Base-by-base conservation (phyloP, 352 stramenopile species). In the Pythium folliculosum region DNA sequence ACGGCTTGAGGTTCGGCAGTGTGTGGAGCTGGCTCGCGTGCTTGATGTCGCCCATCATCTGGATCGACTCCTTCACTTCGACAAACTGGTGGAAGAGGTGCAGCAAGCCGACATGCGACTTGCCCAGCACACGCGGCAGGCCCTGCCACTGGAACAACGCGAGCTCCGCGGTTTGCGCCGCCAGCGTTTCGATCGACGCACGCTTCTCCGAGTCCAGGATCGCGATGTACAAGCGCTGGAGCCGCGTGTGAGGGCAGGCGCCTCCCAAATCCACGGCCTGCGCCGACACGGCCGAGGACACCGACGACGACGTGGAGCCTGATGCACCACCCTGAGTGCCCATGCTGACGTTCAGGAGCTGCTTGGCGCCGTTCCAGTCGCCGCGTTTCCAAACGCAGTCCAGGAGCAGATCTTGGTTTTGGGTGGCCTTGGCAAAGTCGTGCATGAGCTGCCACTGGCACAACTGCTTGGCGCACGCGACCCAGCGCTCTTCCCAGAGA, bases 391-490 rank as follows among this genome's bases (percentile, higher is more conserved):
- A 97, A 19, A 90, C 90, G 49, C 90, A 97, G 64, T 98, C 93
- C n/a, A 97, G 69, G 49, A 97, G 68, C 50, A 98, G 75, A 23
- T 97, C 90, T 44, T 96, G 90, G 75, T 98, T 96, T 59, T 97
- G 86, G 35, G 92, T 96, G 37, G 89, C 82, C 64, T 95, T 94
- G 13, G 90, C 90, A 72, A 97, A 98, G 55, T 97, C 88, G 67
- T 95, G 89, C 84, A 98, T 92, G 9, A 97, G 78, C 62, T 94
- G 84, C 93, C 93, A 98, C 68, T 98, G 90, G 22, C 89, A 96
- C 37, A 98, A 70, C 58, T 98, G 88, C 75, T 96, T 92, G 1
- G 90, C 89, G 66, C 88, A 97, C 2, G 87, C 92, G 37, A 98
- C 88, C 93, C 93, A 98, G 27, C 89, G 82, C 47, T 96, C 84